Conservation (phyloP, 345 rosid species). For the Linum tenue region DNA sequence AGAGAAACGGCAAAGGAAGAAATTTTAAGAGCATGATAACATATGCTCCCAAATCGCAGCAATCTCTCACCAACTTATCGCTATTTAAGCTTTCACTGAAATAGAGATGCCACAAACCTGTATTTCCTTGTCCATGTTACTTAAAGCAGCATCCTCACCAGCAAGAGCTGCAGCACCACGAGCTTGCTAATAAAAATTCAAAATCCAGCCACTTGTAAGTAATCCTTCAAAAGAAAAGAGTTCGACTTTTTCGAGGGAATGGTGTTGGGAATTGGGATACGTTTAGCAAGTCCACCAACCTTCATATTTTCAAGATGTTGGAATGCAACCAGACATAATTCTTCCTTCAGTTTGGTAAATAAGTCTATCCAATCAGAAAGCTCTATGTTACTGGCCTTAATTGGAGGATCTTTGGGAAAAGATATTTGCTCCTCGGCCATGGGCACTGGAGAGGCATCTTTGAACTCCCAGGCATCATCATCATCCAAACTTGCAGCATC, state of each 20-base stretch:
- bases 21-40: not conserved
- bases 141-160: constrained; percentile 26
- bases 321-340: constrained; percentile 35
- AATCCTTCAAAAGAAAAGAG: not conserved
- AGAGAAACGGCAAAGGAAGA: not conserved
- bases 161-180: constrained; percentile 28
- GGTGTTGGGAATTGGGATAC: not conserved
- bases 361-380: constrained; percentile 35
- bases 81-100: not conserved
- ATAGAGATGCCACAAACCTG: constrained; percentile 35
- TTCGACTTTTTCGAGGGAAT: constrained; percentile 1
- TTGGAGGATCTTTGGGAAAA: constrained; percentile 20
- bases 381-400: constrained; percentile 18
- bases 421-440: constrained; percentile 20
- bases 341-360: constrained; percentile 56
- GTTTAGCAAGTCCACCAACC: constrained; percentile 33
- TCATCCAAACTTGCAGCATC: constrained; percentile 43
- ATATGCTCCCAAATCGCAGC: not conserved
- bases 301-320: constrained; percentile 50
- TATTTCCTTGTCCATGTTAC: constrained; percentile 48
- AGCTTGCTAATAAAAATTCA: constrained; percentile 44
- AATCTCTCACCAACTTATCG: not conserved
- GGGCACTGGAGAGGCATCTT: constrained; percentile 33
- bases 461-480: constrained; percentile 70
- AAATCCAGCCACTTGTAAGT: constrained; percentile 14